phyloP scores from a whole-genome alignment of 2,329 filamentous ascomycete genomes.

The Colletotrichum lindemuthianum region DNA sequence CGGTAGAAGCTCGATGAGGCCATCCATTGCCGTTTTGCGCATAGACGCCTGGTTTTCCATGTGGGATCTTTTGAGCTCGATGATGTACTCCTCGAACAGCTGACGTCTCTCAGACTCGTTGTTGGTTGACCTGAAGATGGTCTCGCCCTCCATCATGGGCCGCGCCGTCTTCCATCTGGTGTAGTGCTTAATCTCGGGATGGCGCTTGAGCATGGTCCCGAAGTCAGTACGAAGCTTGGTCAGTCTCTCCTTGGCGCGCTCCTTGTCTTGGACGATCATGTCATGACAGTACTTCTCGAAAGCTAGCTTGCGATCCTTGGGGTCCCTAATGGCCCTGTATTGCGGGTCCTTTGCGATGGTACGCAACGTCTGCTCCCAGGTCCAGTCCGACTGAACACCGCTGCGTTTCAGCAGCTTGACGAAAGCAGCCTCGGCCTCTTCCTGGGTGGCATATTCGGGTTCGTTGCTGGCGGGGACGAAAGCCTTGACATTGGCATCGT shows the following conservation, averaged over 20 bases:
- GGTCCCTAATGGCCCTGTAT: conserved; percentile 92
- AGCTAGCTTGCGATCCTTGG: conserved; percentile 86
- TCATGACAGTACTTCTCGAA: conserved; percentile 97
- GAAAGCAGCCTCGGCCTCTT: conserved; percentile 94
- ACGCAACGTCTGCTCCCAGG: conserved; percentile 90
- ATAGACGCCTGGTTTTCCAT: conserved; percentile 77
- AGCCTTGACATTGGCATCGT: conserved; percentile 64
- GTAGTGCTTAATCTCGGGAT: conserved; percentile 97
- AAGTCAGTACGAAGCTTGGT: conserved; percentile 94
- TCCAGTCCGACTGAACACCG: conserved; percentile 90
- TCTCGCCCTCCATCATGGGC: conserved; percentile 93
- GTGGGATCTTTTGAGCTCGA: conserved; percentile 83
- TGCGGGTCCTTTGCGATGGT: conserved; percentile 89
- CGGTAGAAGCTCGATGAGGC: conserved; percentile 80
- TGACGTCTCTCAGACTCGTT: conserved; percentile 88
- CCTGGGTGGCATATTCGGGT: conserved; percentile 80
- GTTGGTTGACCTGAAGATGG: conserved; percentile 91
- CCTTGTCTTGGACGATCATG: conserved; percentile 90
- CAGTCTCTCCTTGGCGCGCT: conserved; percentile 91
- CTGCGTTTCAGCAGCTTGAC: conserved; percentile 87
- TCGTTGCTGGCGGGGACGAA: conserved; percentile 74
- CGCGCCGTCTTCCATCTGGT: conserved; percentile 97
- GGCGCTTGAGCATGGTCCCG: conserved; percentile 92
- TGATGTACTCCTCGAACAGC: conserved; percentile 93
- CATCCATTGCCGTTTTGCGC: conserved; percentile 85